A percentile compares a stretch with the other conserved stretches of the same genome.
Conservation (phyloP, 805 yeast species). For the Starmerella gropengiesseri region DNA sequence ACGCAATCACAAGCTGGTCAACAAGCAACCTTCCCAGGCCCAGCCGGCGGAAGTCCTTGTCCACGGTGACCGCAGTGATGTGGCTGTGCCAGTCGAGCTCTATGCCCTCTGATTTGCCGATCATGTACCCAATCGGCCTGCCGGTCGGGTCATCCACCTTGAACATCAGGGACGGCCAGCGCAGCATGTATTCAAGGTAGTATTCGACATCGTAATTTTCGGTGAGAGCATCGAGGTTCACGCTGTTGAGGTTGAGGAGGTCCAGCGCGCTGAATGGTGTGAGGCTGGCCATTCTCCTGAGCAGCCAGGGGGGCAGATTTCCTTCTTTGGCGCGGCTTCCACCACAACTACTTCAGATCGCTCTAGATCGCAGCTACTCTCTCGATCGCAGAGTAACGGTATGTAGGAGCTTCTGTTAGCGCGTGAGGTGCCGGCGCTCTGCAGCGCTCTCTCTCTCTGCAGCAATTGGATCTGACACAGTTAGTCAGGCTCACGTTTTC, state of each 20-base stretch:
- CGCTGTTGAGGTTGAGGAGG: slow-evolving; percentile 55
- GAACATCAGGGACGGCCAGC: slow-evolving; percentile 86
- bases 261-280: slow-evolving; percentile 84
- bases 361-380: too few relatives aligned
- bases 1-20: slow-evolving; percentile 55
- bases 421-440: too few relatives aligned
- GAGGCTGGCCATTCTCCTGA: slow-evolving; percentile 91
- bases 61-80: slow-evolving; percentile 89
- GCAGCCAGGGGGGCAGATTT: too few relatives aligned
- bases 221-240: slow-evolving; percentile 80
- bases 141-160: slow-evolving; percentile 43
- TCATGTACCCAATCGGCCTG: slow-evolving; percentile 41
- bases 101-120: slow-evolving; percentile 92
- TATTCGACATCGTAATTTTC: slow-evolving; percentile 82
- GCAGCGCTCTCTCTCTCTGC: too few relatives aligned
- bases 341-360: too few relatives aligned
- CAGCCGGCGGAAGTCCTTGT: slow-evolving; percentile 67
- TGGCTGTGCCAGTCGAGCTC: slow-evolving; percentile 89
- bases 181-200: slow-evolving; percentile 67
- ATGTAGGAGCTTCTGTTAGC: too few relatives aligned
- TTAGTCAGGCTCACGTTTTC: too few relatives aligned
- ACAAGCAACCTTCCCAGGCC: slow-evolving; percentile 80
- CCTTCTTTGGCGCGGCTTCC: too few relatives aligned
- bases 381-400: too few relatives aligned
- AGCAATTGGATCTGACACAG: too few relatives aligned